These are phyloP conservation scores for Neopestalotiopsis clavispora DNA, from an alignment of 2,329 filamentous ascomycete genomes.

Conservation along the genomic window DNA sequence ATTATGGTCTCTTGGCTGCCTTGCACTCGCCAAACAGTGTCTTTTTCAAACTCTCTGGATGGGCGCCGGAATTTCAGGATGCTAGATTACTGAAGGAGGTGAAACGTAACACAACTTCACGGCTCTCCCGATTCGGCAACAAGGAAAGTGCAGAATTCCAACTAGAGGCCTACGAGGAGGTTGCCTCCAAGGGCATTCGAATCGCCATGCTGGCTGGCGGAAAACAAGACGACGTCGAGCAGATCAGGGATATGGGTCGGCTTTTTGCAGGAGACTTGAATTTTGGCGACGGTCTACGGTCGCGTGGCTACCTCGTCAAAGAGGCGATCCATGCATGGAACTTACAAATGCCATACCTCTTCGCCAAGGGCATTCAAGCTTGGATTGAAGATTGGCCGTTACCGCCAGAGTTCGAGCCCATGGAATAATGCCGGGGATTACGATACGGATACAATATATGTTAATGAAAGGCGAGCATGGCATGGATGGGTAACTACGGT, in stretches of 20 bases:
- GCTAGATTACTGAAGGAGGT: constrained; percentile 39
- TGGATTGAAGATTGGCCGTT: constrained; percentile 38
- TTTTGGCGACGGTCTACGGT: constrained; percentile 29
- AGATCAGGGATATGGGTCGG: constrained; percentile 34
- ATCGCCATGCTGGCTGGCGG: constrained; percentile 36
- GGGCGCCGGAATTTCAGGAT: constrained; percentile 33
- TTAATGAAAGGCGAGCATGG: not conserved
- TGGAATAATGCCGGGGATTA: not conserved
- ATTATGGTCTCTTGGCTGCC: constrained; percentile 29
- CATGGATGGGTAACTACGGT: not conserved
- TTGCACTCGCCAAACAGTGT: constrained; percentile 33
- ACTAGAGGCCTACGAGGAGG: constrained; percentile 31
- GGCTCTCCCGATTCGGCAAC: constrained; percentile 24
- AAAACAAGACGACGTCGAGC: constrained; percentile 38
- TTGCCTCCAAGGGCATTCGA: constrained; percentile 30
- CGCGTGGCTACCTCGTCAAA: constrained; percentile 37
- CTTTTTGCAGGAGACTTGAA: constrained; percentile 25
- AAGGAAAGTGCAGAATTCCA: constrained; percentile 30
- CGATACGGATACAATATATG: not conserved
- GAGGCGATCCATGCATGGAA: constrained; percentile 47
- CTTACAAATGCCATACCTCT: constrained; percentile 44
- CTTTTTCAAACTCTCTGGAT: constrained; percentile 32
- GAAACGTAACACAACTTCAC: constrained; percentile 34
- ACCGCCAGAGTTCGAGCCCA: constrained; percentile 29
- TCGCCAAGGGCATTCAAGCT: constrained; percentile 40